Base-by-base conservation (phyloP, 129 eudicot genomes). In the Centaurea solstitialis region DNA sequence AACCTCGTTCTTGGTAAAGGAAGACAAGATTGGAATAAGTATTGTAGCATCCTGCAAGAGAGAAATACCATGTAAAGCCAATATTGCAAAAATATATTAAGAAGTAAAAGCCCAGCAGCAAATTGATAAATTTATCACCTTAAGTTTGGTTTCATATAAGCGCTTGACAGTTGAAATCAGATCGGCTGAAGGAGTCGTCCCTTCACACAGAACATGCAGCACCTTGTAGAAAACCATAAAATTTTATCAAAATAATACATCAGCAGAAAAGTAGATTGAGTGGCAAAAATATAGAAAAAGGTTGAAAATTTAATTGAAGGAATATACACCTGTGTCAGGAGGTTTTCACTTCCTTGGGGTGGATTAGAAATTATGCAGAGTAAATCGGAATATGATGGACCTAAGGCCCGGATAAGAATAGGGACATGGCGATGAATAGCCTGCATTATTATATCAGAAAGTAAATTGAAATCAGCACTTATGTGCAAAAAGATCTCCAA, bases 371-470 rank as follows among this genome's bases (percentile, higher is more conserved):
- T 96, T 87, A 96, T 93, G 28, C 69, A 82, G 72, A 93, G 98
- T 86, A 96, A 72, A 74, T 96, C 94, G 0, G 91, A 82, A 87
- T 83, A 87, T 39, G 97, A 93, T 38, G 99, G 85, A 37, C 92
- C 98, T 62, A 93, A 81, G 72, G 97, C 87, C 90, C 99, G 90
- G 40, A 93, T 87, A 74, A 93, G 89, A 82, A 88, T 81, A 77
- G 97, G 92, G 57, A 93, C 88, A 83, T 93, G 98, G 69, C 97
- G 98, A 88, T 91, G 95, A 40, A 96, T 80, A 82, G 93, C 99
- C 99, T 96, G 88, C 86, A 83, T 43, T 24, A 79, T n/a, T 24
- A 79, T n/a, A 72, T 73, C 57, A 74, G 35, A n/a, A 83, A 22
- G 37, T 64, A 76, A 68, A 85, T 61, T 10, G 72, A 67, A 61